These are phyloP conservation scores for Boletellus deceptivus DNA, from an alignment of 1,284 basidiomycete genomes.

Conservation along the genomic window DNA sequence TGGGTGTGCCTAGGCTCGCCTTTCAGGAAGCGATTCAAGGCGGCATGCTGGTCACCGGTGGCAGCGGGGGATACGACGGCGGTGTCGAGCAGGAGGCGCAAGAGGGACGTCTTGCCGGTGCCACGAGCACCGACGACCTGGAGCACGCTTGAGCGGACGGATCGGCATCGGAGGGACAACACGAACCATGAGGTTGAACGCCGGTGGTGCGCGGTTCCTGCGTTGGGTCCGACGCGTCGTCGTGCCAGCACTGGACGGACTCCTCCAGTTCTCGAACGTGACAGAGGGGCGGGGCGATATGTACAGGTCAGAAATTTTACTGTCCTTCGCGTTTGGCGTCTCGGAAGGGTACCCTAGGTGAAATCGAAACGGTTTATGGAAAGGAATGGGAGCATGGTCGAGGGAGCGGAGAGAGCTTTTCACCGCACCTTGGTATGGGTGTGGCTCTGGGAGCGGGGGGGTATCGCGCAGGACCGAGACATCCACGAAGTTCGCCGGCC, in stretches of 20 bases:
- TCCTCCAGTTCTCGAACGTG: conserved; percentile 51
- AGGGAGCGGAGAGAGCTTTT: conserved; percentile 57
- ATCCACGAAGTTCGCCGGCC: conserved; percentile 78
- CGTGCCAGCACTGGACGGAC: conserved; percentile 38
- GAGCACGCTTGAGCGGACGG: conserved; percentile 4
- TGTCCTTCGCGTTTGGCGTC: conserved; percentile 32
- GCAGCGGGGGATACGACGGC: conserved; percentile 73
- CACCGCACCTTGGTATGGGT: conserved; percentile 56
- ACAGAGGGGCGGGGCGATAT: conserved; percentile 55
- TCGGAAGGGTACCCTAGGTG: conserved; percentile 42
- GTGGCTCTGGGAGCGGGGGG: conserved; percentile 32
- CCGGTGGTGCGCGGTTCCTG: conserved; percentile 61
- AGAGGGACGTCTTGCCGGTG: conserved; percentile 74
- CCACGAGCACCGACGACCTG: conserved; percentile 77
- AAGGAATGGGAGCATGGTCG: conserved; percentile 56
- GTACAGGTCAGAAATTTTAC: conserved; percentile 65
- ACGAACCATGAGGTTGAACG: conserved; percentile 79
- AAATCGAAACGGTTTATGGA: conserved; percentile 73
- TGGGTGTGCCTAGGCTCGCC: conserved; percentile 57
- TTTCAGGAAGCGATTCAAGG: conserved; percentile 59
- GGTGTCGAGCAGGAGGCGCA: conserved; percentile 69
- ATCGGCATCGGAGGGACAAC: not conserved
- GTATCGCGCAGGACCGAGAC: conserved; percentile 55
- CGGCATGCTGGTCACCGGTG: conserved; percentile 63
- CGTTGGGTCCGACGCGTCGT: conserved; percentile 56